A percentile compares a stretch with the other conserved stretches of the same genome.
Conservation (phyloP, 345 rosid genomes). For the Aquilaria sinensis region DNA sequence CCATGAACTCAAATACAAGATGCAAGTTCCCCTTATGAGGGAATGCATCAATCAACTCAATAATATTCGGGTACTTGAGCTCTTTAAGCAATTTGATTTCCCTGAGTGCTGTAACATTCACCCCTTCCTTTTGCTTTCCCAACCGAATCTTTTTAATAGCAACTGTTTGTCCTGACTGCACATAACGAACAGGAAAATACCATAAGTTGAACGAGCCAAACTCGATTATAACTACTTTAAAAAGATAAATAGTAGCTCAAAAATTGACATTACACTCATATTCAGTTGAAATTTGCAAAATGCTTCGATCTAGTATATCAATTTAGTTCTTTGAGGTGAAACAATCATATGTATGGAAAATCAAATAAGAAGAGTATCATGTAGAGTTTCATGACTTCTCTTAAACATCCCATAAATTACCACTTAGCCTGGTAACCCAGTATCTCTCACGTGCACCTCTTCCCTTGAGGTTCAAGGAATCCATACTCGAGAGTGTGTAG, state of each 20-base stretch:
- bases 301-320: too few species aligned
- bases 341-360: too few species aligned
- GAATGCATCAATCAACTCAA: constrained; percentile 51
- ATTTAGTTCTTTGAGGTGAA: too few species aligned
- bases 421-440: too few species aligned
- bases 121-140: constrained; percentile 59
- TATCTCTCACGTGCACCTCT: too few species aligned
- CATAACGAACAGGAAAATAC: background rate
- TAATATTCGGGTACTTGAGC: constrained; percentile 47
- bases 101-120: constrained; percentile 58
- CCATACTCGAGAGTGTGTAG: too few species aligned
- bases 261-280: background rate
- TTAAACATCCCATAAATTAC: too few species aligned
- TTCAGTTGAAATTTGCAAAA: background rate
- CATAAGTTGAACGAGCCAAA: background rate
- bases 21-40: constrained; percentile 56
- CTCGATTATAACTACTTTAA: background rate
- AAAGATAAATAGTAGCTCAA: background rate
- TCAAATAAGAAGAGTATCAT: too few species aligned
- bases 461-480: too few species aligned
- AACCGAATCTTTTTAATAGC: constrained; percentile 58
- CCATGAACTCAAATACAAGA: constrained; percentile 61
- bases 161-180: constrained; percentile 44
- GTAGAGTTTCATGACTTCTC: too few species aligned
- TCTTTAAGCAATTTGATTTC: constrained; percentile 54